Percentiles rank a stretch among this genome's conserved stretches.
Evolutionary conservation across 2,329 filamentous ascomycete species (phyloP).

Genomic region (Fragosphaeria purpurea): DNA sequence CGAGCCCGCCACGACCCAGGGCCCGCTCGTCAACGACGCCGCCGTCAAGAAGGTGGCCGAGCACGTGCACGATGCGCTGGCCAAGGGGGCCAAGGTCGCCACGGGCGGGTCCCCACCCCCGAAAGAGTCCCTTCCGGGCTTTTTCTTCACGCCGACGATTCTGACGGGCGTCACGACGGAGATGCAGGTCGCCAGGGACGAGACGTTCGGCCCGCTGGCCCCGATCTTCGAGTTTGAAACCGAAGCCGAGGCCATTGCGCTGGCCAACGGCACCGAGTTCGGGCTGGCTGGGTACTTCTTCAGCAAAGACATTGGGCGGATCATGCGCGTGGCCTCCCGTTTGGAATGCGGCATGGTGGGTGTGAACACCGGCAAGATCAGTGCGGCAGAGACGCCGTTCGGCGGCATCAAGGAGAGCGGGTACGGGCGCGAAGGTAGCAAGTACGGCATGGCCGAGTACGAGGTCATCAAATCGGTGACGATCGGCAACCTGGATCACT

Average conservation of each 20-base stretch:
- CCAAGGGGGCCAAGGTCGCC: slow-evolving; percentile 13
- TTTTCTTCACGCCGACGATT: slow-evolving; percentile 63
- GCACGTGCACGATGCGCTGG: slow-evolving; percentile 12
- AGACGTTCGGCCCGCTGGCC: slow-evolving; percentile 16
- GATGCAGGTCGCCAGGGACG: slow-evolving; percentile 12
- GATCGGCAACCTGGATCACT: slow-evolving; percentile 11
- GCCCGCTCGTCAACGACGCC: slow-evolving; percentile 12
- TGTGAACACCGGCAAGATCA: slow-evolving; percentile 28
- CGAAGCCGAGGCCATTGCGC: slow-evolving; percentile 22
- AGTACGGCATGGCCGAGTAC: slow-evolving; percentile 11
- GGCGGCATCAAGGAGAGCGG: slow-evolving; percentile 27
- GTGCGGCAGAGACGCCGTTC: slow-evolving; percentile 24
- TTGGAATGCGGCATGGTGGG: slow-evolving; percentile 57
- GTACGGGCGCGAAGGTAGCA: slow-evolving; percentile 24
- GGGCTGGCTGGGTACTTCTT: slow-evolving; percentile 23
- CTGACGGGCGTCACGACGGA: slow-evolving; percentile 38
- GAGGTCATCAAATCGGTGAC: slow-evolving; percentile 6
- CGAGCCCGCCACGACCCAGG: slow-evolving; percentile 9
- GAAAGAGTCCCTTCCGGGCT: slow-evolving; percentile 31
- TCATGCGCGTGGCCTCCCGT: slow-evolving; percentile 31
- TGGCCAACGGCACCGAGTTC: slow-evolving; percentile 25
- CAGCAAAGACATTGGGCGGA: slow-evolving; percentile 18
- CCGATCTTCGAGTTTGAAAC: slow-evolving; percentile 16
- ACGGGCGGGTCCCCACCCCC: slow-evolving; percentile 25
- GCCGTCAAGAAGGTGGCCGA: slow-evolving; percentile 13